Evolutionary conservation across 768 basidiomycete genomes (phyloP).

Genomic region (Candolleomyces efflorescens): DNA sequence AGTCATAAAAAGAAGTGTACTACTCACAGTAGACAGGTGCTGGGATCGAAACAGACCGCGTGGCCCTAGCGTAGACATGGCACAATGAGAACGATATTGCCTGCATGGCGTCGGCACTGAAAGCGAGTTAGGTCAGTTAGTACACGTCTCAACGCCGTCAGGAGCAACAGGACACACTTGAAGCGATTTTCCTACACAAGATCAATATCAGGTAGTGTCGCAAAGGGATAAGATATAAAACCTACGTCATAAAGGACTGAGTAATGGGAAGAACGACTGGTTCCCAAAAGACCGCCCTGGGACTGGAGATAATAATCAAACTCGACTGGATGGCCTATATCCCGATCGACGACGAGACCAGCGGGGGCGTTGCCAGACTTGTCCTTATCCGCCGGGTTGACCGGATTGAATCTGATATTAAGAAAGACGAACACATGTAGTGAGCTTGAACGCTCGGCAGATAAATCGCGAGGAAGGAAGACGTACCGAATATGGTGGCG

Average conservation of each 20-base stretch:
- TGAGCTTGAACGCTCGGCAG: not conserved
- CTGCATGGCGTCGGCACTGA: conserved; percentile 65
- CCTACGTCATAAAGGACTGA: conserved; percentile 28
- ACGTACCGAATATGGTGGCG: conserved; percentile 55
- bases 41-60: conserved; percentile 76
- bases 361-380: conserved; percentile 70
- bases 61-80: conserved; percentile 72
- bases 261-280: conserved; percentile 51
- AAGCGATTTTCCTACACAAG: conserved; percentile 48
- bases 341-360: conserved; percentile 73
- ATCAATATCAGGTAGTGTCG: not conserved
- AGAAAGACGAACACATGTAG: not conserved
- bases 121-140: not conserved
- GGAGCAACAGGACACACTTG: conserved; percentile 30
- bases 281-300: conserved; percentile 75
- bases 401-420: conserved; percentile 27
- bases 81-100: conserved; percentile 65
- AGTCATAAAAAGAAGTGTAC: not conserved
- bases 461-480: not conserved
- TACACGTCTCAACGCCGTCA: not conserved
- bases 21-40: conserved; percentile 72
- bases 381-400: conserved; percentile 42
- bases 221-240: not conserved
- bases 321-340: conserved; percentile 65
- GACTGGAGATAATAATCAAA: conserved; percentile 78